Evolutionary conservation across 192 early-diverging fungal genomes (phyloP).

Genomic region (Backusella australiensis): DNA sequence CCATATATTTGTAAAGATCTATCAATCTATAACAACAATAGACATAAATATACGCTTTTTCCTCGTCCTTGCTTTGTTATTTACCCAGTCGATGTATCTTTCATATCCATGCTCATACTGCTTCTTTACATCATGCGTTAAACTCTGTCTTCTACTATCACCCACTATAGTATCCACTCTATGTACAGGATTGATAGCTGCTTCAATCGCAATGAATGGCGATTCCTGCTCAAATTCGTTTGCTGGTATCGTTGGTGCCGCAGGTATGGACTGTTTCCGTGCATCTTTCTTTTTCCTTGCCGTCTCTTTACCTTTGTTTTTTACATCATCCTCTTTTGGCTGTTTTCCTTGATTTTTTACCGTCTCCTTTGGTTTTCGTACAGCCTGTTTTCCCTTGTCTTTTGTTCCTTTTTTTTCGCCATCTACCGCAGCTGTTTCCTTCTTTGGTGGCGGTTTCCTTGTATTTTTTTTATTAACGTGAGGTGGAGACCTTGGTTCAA

Average conservation of each 20-base stretch:
- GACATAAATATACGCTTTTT: neutral
- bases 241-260: neutral
- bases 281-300: neutral
- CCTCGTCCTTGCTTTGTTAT: neutral
- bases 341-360: neutral
- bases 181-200: conserved; percentile 12
- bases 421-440: neutral
- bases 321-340: neutral
- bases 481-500: neutral
- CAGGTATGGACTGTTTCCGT: neutral
- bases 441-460: neutral
- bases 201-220: conserved; percentile 17
- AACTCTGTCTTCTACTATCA: neutral
- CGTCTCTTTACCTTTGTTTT: neutral
- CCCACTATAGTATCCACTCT: neutral
- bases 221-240: neutral
- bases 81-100: conserved; percentile 22
- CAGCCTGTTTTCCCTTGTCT: neutral
- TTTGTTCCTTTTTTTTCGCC: neutral
- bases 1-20: neutral
- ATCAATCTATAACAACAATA: conserved; percentile 6
- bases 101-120: conserved; percentile 22
- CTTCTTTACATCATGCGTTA: neutral
- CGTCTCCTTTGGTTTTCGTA: neutral
- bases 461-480: neutral